phyloP scores from a whole-genome alignment of 2,329 filamentous ascomycete genomes.

The Berkeleyomyces basicola region DNA sequence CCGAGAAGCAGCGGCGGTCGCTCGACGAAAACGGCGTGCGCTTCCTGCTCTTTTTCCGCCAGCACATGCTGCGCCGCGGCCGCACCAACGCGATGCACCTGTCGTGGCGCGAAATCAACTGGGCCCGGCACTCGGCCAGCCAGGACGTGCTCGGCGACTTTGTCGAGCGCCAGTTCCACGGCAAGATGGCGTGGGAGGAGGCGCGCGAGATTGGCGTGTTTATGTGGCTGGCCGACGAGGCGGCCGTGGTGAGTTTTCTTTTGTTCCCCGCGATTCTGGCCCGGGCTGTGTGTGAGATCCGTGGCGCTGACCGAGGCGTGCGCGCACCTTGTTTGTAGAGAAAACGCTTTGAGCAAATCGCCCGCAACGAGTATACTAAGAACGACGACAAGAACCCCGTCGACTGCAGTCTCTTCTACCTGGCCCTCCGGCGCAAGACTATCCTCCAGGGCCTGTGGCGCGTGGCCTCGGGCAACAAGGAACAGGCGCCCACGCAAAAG shows the following conservation, averaged over 20 bases:
- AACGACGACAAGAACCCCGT: constrained; percentile 76
- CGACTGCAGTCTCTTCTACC: constrained; percentile 79
- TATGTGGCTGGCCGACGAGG: constrained; percentile 76
- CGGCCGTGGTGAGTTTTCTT: constrained; percentile 47
- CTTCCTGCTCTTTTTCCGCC: constrained; percentile 75
- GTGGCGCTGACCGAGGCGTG: not conserved
- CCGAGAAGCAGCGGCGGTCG: constrained; percentile 73
- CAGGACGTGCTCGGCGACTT: constrained; percentile 84
- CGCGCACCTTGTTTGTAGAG: constrained; percentile 14
- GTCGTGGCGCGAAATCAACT: constrained; percentile 65
- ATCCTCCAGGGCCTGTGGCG: constrained; percentile 86
- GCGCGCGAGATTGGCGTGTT: constrained; percentile 80
- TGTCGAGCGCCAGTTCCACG: constrained; percentile 62
- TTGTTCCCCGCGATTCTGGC: no score
- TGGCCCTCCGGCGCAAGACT: constrained; percentile 79
- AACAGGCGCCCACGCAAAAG: constrained; percentile 64
- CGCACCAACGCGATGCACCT: constrained; percentile 49
- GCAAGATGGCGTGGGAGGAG: constrained; percentile 66
- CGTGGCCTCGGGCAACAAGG: constrained; percentile 77
- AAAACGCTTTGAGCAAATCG: constrained; percentile 59
- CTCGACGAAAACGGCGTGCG: constrained; percentile 81
- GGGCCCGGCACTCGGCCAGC: constrained; percentile 69
- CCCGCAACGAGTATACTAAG: constrained; percentile 83
- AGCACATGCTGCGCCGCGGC: constrained; percentile 55
- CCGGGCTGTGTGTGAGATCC: not conserved